Percentiles rank a stretch among this genome's conserved stretches.
phyloP scores from a whole-genome alignment of 73 alveolate species.

The Tetrahymena malaccensis region DNA sequence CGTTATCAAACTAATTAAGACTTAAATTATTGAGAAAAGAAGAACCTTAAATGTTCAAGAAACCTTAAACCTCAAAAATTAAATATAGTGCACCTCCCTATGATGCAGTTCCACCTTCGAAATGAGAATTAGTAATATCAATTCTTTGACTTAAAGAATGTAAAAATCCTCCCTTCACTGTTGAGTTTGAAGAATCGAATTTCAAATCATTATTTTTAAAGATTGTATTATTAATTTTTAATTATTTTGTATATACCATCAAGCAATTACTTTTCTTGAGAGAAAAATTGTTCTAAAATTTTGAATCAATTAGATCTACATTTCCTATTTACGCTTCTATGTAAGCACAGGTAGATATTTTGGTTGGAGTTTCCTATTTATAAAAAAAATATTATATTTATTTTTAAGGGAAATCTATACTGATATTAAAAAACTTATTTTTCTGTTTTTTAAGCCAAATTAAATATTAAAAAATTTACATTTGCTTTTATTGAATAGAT shows the following conservation, averaged over 20 bases:
- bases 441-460: too few relatives aligned
- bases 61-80: neutral
- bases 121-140: neutral
- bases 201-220: neutral
- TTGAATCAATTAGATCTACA: neutral
- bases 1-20: neutral
- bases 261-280: neutral
- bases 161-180: neutral
- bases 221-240: neutral
- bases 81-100: neutral
- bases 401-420: too few relatives aligned
- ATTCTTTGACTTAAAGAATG: neutral
- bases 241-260: neutral
- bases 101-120: neutral
- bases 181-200: neutral
- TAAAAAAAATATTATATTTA: too few relatives aligned
- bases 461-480: neutral
- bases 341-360: neutral
- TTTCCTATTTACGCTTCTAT: neutral
- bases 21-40: neutral
- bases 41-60: neutral
- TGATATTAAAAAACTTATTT: too few relatives aligned
- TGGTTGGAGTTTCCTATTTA: neutral
- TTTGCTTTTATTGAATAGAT: neutral
- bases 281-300: neutral